These are phyloP conservation scores for Neurospora intermedia DNA, from an alignment of 495 filamentous ascomycete genomes.

Conservation along the genomic window DNA sequence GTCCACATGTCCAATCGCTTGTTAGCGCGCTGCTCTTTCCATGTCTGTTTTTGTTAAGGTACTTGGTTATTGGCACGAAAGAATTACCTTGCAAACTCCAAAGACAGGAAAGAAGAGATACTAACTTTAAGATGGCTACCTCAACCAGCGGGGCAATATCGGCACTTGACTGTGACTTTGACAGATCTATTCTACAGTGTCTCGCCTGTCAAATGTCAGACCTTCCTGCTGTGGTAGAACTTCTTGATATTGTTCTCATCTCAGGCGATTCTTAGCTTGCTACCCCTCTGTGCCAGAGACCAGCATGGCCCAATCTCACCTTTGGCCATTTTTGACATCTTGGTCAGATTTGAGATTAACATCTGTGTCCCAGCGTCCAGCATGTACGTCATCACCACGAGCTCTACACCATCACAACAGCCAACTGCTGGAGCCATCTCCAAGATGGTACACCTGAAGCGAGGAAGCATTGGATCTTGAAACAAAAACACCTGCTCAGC, in stretches of 20 bases:
- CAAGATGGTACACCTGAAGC: not conserved
- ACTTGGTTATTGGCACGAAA: not conserved
- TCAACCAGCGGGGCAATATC: not conserved
- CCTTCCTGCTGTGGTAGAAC: not conserved
- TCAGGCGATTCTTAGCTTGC: not conserved
- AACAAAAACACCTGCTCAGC: conserved; percentile 7
- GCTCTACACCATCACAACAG: not conserved
- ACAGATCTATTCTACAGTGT: not conserved
- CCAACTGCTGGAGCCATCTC: not conserved
- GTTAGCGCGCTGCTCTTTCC: not conserved
- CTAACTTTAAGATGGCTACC: not conserved
- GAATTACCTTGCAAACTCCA: not conserved
- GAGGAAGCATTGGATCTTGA: conserved; percentile 6
- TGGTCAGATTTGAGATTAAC: not conserved
- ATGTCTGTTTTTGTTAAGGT: not conserved
- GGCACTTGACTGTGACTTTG: not conserved
- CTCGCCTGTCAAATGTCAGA: not conserved
- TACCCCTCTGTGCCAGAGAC: not conserved
- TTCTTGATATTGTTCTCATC: not conserved
- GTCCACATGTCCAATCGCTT: not conserved
- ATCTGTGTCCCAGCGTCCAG: not conserved
- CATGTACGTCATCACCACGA: not conserved
- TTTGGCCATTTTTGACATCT: not conserved
- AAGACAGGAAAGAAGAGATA: not conserved
- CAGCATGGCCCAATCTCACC: not conserved